These are phyloP conservation scores for Fusarium duplospermum DNA, from an alignment of 2,329 filamentous ascomycete genomes.

Conservation along the genomic window DNA sequence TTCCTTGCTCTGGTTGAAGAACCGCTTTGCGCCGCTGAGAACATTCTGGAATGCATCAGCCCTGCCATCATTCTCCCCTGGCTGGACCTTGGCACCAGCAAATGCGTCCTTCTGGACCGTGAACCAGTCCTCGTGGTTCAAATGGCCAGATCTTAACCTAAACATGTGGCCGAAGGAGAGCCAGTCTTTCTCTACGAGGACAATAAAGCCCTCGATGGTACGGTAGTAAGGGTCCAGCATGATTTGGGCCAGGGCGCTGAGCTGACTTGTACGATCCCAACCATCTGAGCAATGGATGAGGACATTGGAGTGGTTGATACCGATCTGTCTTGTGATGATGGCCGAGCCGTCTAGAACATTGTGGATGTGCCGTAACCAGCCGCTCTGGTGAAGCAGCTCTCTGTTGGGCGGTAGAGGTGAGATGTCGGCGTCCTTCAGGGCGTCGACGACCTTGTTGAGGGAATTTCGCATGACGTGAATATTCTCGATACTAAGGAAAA, in stretches of 20 bases:
- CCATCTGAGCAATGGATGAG: slow-evolving; percentile 98
- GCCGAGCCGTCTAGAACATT: slow-evolving; percentile 86
- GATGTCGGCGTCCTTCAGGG: slow-evolving; percentile 92
- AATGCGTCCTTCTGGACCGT: slow-evolving; percentile 83
- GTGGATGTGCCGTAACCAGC: slow-evolving; percentile 91
- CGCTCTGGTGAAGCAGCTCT: slow-evolving; percentile 83
- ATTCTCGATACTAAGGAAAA: slow-evolving; percentile 95
- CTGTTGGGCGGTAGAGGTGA: slow-evolving; percentile 84
- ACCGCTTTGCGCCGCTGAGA: slow-evolving; percentile 88
- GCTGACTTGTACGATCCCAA: slow-evolving; percentile 96
- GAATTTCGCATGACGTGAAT: slow-evolving; percentile 98
- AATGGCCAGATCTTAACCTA: slow-evolving; percentile 85
- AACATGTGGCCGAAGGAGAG: slow-evolving; percentile 99
- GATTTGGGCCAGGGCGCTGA: slow-evolving; percentile 90
- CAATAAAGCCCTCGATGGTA: slow-evolving; percentile 93
- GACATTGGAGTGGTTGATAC: slow-evolving; percentile 92
- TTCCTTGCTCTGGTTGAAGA: slow-evolving; percentile 79
- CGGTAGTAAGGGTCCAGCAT: slow-evolving; percentile 96
- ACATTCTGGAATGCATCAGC: slow-evolving; percentile 87
- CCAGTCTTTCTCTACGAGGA: slow-evolving; percentile 97
- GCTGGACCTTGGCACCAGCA: slow-evolving; percentile 71
- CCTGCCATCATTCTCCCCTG: slow-evolving; percentile 70
- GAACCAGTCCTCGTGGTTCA: slow-evolving; percentile 96
- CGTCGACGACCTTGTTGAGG: slow-evolving; percentile 86
- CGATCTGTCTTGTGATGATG: slow-evolving; percentile 87